phyloP scores from a whole-genome alignment of 345 rosid species.

The Cardiospermum halicacabum region DNA sequence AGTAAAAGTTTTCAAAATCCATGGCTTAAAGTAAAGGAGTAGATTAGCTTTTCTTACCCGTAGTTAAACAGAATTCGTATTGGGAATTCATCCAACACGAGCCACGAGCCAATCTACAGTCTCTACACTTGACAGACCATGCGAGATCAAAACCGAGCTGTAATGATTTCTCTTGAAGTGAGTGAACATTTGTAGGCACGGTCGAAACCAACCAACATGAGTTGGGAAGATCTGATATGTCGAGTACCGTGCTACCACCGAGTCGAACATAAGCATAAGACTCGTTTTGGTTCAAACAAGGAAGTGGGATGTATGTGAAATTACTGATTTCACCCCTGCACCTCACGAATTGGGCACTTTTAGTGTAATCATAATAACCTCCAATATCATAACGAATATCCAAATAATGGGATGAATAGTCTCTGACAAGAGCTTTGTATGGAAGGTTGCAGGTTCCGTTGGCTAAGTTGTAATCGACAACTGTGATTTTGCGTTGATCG shows the following conservation, averaged over 20 bases:
- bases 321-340: constrained; percentile 22
- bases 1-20: too few species aligned
- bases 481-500: constrained; percentile 5
- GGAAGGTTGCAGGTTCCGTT: constrained; percentile 32
- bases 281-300: constrained; percentile 25
- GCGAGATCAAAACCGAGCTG: constrained; percentile 34
- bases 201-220: constrained; percentile 26
- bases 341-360: constrained; percentile 20
- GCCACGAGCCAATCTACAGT: constrained; percentile 19
- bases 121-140: constrained; percentile 37
- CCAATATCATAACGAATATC: too few species aligned
- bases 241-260: constrained; percentile 4
- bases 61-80: too few species aligned
- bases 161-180: constrained; percentile 28
- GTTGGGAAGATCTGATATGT: constrained; percentile 20
- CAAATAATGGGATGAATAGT: too few species aligned
- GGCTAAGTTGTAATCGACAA: constrained; percentile 33
- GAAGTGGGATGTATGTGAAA: constrained; percentile 14
- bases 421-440: constrained; percentile 17
- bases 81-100: too few species aligned
- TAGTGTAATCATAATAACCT: too few species aligned
- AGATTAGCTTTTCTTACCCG: too few species aligned
- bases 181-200: constrained; percentile 25
- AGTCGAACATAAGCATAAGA: constrained; percentile 28
- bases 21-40: too few species aligned